phyloP scores from a whole-genome alignment of 148 eudicot genomes.

The Heliamphora exappendiculata region DNA sequence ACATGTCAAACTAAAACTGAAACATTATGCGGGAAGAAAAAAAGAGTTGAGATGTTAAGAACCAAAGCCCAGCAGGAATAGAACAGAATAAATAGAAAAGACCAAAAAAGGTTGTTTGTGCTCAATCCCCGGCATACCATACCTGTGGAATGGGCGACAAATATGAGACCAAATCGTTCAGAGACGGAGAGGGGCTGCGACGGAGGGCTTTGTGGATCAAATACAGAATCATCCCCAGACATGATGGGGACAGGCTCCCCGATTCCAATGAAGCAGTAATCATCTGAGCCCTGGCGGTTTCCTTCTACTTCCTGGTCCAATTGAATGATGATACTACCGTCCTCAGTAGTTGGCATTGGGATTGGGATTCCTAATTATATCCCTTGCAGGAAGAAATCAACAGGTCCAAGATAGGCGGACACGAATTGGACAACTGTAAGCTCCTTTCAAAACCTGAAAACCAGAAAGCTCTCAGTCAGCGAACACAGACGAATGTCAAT shows the following conservation, averaged over 20 bases:
- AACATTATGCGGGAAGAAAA: neutral
- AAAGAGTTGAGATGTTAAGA: neutral
- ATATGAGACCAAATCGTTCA: slow-evolving; percentile 40
- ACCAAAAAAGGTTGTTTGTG: neutral
- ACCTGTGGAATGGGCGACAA: slow-evolving; percentile 62
- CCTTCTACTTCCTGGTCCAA: slow-evolving; percentile 61
- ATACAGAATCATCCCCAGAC: slow-evolving; percentile 25
- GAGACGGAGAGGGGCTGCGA: slow-evolving; percentile 52
- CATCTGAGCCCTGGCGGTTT: slow-evolving; percentile 32
- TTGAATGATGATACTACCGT: neutral
- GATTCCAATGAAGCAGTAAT: slow-evolving; percentile 49
- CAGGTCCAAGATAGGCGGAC: neutral
- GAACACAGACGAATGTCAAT: too few relatives aligned
- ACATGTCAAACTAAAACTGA: neutral
- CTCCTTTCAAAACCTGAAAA: neutral
- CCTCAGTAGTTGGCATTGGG: slow-evolving; percentile 2
- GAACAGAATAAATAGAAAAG: neutral
- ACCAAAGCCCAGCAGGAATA: neutral
- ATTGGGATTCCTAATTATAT: neutral
- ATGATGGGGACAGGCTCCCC: slow-evolving; percentile 56
- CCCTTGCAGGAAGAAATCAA: neutral
- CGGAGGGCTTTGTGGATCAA: slow-evolving; percentile 41
- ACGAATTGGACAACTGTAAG: neutral
- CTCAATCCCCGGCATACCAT: neutral
- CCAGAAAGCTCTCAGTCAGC: too few relatives aligned